Evolutionary conservation across 352 stramenopile genomes (phyloP).

Genomic region (Phytophthora megakarya): DNA sequence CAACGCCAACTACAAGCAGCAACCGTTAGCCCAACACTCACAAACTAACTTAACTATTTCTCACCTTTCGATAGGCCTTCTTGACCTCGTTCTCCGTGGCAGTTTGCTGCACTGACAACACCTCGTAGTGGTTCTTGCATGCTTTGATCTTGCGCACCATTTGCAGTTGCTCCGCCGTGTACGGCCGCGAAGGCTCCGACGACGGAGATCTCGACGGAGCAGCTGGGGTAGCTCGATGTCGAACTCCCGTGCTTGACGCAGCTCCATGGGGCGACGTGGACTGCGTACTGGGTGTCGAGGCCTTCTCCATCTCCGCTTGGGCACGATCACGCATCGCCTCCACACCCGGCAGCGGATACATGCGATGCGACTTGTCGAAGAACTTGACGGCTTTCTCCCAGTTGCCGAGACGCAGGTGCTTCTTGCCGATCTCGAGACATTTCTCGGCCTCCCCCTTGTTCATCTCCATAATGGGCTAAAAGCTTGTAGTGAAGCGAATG

Average conservation of each 20-base stretch:
- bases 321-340: slow-evolving; percentile 81
- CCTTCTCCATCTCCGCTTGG: slow-evolving; percentile 63
- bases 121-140: slow-evolving; percentile 90
- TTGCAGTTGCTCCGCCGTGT: slow-evolving; percentile 80
- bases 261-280: slow-evolving; percentile 38
- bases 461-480: slow-evolving; percentile 79
- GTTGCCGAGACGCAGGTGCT: slow-evolving; percentile 83
- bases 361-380: slow-evolving; percentile 91
- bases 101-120: slow-evolving; percentile 73
- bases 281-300: slow-evolving; percentile 26
- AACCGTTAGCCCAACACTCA: slow-evolving; percentile 6
- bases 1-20: slow-evolving; percentile 68
- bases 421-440: slow-evolving; percentile 91
- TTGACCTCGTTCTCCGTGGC: slow-evolving; percentile 90
- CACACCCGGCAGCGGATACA: slow-evolving; percentile 88
- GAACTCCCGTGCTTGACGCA: slow-evolving; percentile 23
- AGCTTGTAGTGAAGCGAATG: slow-evolving; percentile 13
- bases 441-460: slow-evolving; percentile 93
- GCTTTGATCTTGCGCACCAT: slow-evolving; percentile 89
- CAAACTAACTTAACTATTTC: not conserved
- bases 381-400: slow-evolving; percentile 91
- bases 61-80: slow-evolving; percentile 91
- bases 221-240: slow-evolving; percentile 40
- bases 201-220: slow-evolving; percentile 40
- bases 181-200: slow-evolving; percentile 58